Conservation (phyloP, 176 grass and related monocot species). For the Panicum miliaceum region DNA sequence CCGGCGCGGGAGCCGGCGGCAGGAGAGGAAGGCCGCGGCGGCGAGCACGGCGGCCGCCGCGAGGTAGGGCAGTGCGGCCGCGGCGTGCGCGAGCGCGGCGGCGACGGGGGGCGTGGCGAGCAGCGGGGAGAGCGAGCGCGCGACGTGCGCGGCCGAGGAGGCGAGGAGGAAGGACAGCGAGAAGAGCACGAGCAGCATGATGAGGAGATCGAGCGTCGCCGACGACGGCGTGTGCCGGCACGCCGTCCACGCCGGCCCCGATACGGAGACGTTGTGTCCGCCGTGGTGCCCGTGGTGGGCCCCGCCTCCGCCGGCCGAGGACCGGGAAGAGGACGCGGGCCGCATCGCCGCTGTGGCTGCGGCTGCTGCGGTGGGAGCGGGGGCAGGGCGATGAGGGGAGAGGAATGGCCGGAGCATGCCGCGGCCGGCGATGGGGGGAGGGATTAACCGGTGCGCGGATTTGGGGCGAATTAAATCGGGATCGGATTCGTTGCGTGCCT, state of each 20-base stretch:
- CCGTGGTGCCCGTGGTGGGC: neutral
- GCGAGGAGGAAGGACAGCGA: slow-evolving; percentile 73
- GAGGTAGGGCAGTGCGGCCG: slow-evolving; percentile 56
- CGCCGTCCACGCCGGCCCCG: slow-evolving; percentile 38
- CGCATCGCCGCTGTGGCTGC: slow-evolving; percentile 39
- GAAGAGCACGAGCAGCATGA: slow-evolving; percentile 86
- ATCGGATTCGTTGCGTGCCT: slow-evolving; percentile 63
- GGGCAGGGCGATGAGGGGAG: slow-evolving; percentile 32
- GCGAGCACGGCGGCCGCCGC: slow-evolving; percentile 48
- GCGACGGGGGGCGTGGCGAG: slow-evolving; percentile 45
- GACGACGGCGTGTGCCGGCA: slow-evolving; percentile 82
- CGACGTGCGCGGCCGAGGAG: slow-evolving; percentile 75
- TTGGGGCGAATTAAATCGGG: slow-evolving; percentile 35
- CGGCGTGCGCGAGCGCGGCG: slow-evolving; percentile 17
- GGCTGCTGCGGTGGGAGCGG: neutral
- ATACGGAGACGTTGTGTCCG: slow-evolving; percentile 41
- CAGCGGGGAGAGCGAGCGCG: slow-evolving; percentile 61
- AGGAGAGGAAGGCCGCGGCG: slow-evolving; percentile 50
- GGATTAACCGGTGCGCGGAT: slow-evolving; percentile 20
- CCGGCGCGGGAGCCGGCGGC: slow-evolving; percentile 57
- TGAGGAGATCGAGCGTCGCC: slow-evolving; percentile 91
- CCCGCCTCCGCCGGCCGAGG: slow-evolving; percentile 37
- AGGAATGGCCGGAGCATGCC: slow-evolving; percentile 67
- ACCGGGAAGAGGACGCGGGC: slow-evolving; percentile 41
- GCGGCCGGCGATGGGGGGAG: slow-evolving; percentile 39